These are phyloP conservation scores for Hymenoscyphus fraxineus DNA, from an alignment of 2,329 filamentous ascomycete genomes.

Conservation along the genomic window DNA sequence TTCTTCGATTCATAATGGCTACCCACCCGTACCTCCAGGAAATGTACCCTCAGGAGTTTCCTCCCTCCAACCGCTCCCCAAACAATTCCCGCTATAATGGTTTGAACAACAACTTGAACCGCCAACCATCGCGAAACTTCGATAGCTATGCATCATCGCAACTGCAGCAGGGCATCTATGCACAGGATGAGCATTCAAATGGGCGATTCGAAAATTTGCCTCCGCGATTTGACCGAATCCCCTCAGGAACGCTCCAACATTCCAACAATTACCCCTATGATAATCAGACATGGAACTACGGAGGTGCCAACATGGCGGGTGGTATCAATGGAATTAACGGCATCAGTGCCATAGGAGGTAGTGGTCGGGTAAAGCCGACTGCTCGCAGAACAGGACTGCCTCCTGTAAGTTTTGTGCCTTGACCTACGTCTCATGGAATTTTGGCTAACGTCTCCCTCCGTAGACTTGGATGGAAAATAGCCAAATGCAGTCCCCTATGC, in stretches of 20 bases:
- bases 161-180: conserved; percentile 63
- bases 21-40: conserved; percentile 51
- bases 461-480: conserved; percentile 61
- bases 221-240: conserved; percentile 27
- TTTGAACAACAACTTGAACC: conserved; percentile 52
- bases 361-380: conserved; percentile 52
- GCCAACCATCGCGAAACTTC: conserved; percentile 73
- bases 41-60: conserved; percentile 67
- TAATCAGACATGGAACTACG: conserved; percentile 76
- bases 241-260: conserved; percentile 30
- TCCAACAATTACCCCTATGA: conserved; percentile 64
- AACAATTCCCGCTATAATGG: conserved; percentile 30
- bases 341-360: conserved; percentile 60
- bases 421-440: background rate
- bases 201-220: conserved; percentile 47
- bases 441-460: conserved; percentile 3
- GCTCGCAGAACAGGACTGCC: conserved; percentile 63
- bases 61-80: conserved; percentile 63
- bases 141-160: conserved; percentile 52
- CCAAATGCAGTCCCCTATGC: conserved; percentile 44
- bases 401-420: conserved; percentile 52
- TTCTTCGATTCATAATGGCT: conserved; percentile 39
- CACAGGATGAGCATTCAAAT: conserved; percentile 58
- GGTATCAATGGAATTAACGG: conserved; percentile 62
- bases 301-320: conserved; percentile 46